A percentile compares a stretch with the other conserved stretches of the same genome.
Evolutionary conservation across 2,329 filamentous ascomycete genomes (phyloP).

Genomic region (Gliomastix tumulicola): DNA sequence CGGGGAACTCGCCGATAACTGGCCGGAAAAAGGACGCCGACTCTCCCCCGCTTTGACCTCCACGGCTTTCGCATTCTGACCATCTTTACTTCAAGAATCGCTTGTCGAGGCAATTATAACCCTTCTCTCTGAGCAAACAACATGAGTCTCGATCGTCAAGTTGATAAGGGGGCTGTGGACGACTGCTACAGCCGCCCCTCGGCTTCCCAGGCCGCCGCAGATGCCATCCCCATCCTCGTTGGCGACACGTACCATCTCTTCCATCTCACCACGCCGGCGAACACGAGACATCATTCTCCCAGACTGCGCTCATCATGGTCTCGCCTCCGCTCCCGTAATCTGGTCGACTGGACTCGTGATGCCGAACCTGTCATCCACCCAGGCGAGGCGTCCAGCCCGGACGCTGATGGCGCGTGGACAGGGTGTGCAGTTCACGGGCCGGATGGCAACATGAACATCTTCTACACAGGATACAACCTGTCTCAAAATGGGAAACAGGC

Average conservation of each 20-base stretch:
- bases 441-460: slow-evolving; percentile 23
- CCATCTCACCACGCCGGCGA: slow-evolving; percentile 21
- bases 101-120: too few species aligned
- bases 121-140: too few species aligned
- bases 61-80: too few species aligned
- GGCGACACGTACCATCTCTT: slow-evolving; percentile 27
- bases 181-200: slow-evolving; percentile 20
- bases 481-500: slow-evolving; percentile 19
- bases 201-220: slow-evolving; percentile 19
- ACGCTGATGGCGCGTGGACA: slow-evolving; percentile 25
- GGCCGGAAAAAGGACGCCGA: too few species aligned
- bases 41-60: too few species aligned
- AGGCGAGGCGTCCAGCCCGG: slow-evolving; percentile 10
- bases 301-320: slow-evolving; percentile 22
- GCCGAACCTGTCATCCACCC: slow-evolving; percentile 13
- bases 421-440: slow-evolving; percentile 21
- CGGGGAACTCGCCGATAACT: too few species aligned
- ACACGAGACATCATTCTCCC: slow-evolving; percentile 22
- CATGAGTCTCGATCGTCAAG: background rate
- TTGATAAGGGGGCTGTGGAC: background rate
- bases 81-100: too few species aligned
- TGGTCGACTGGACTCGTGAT: slow-evolving; percentile 21
- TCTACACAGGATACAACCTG: slow-evolving; percentile 27
- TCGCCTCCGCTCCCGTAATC: slow-evolving; percentile 17
- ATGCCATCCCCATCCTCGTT: slow-evolving; percentile 25